Evolutionary conservation across 371 early-diverging fungal species (phyloP).

Genomic region (Nematocida sp.): DNA sequence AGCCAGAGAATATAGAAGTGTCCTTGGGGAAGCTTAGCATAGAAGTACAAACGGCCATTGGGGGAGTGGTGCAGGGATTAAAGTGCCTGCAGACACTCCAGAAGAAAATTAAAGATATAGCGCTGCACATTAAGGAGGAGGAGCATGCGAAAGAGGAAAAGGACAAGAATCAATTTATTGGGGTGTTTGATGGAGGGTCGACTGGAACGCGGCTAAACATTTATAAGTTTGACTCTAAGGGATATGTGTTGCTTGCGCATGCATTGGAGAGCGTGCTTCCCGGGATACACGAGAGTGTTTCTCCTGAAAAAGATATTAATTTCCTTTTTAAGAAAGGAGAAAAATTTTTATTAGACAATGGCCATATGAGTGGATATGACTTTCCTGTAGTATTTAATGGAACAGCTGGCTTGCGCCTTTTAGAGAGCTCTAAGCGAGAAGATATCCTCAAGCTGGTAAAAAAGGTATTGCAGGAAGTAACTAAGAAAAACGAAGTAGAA

Average conservation of each 20-base stretch:
- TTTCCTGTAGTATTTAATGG: conserved; percentile 62
- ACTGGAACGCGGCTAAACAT: conserved; percentile 65
- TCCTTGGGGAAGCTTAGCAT: too few relatives aligned
- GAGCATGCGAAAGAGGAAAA: not conserved
- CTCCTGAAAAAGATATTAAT: conserved; percentile 12
- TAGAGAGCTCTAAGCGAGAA: conserved; percentile 5
- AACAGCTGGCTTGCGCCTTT: conserved; percentile 62
- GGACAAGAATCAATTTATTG: conserved; percentile 30
- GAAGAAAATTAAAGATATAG: conserved; percentile 7
- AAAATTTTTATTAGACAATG: conserved; percentile 3
- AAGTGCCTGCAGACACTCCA: not conserved
- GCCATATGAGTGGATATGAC: conserved; percentile 6
- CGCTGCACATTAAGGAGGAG: not conserved
- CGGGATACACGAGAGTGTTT: conserved; percentile 4
- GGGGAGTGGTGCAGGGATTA: too few relatives aligned
- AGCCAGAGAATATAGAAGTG: too few relatives aligned
- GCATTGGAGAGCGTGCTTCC: not conserved
- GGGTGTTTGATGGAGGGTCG: conserved; percentile 62
- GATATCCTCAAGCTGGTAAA: conserved; percentile 46
- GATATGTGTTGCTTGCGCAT: conserved; percentile 8
- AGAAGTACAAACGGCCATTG: too few relatives aligned
- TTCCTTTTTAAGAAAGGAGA: conserved; percentile 3
- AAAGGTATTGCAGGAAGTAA: conserved; percentile 25
- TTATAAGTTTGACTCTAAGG: conserved; percentile 55
- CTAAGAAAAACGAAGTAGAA: conserved; percentile 56